Conservation (phyloP, 805 yeast genomes). For the Scheffersomyces stipitis region DNA sequence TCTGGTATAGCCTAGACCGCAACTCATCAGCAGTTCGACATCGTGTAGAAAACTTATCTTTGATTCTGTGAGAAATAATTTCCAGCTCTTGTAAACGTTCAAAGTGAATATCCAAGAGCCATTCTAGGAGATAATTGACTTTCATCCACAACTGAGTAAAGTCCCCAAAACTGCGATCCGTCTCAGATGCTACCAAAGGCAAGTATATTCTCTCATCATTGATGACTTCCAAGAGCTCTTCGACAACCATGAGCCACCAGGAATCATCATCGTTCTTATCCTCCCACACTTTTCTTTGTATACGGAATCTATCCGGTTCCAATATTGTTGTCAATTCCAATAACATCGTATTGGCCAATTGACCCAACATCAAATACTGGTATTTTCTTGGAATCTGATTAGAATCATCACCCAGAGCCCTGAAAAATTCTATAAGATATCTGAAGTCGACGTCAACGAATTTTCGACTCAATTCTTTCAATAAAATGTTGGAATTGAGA, state of each 20-base stretch:
- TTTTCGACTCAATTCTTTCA: constrained; percentile 10
- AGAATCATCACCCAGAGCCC: background rate
- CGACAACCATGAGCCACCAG: background rate
- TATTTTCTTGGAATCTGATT: constrained; percentile 6
- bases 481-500: constrained; percentile 7
- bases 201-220: constrained; percentile 12
- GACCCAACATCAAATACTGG: constrained; percentile 7
- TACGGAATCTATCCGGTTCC: constrained; percentile 7
- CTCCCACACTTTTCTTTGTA: background rate
- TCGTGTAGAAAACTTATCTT: too few relatives aligned
- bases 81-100: too few relatives aligned
- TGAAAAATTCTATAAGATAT: constrained; percentile 14
- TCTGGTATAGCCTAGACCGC: too few relatives aligned
- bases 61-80: too few relatives aligned
- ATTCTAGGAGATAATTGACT: constrained; percentile 19
- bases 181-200: constrained; percentile 20
- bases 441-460: constrained; percentile 8
- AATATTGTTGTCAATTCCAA: constrained; percentile 12
- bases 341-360: constrained; percentile 8
- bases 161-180: constrained; percentile 13
- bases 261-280: background rate
- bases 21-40: too few relatives aligned
- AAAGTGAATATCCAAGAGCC: constrained; percentile 17
- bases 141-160: constrained; percentile 27
- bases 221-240: constrained; percentile 6